Evolutionary conservation across 345 rosid genomes (phyloP).

Genomic region (Salix viminalis): DNA sequence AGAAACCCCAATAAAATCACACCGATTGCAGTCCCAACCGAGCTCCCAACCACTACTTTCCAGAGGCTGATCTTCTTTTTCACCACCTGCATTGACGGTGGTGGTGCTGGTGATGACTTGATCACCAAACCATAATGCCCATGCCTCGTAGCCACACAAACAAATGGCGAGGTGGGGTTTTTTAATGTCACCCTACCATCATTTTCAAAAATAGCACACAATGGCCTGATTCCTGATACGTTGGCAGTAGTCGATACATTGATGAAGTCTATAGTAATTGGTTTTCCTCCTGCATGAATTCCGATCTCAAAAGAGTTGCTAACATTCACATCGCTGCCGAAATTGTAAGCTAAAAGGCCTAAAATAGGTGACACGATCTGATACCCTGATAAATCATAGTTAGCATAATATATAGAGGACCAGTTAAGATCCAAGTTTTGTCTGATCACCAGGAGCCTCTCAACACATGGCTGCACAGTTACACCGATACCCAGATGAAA

Average conservation of each 20-base stretch:
- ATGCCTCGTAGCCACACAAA: constrained; percentile 53
- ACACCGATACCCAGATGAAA: constrained; percentile 60
- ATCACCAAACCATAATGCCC: constrained; percentile 85
- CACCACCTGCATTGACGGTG: neutral
- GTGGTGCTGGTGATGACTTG: constrained; percentile 26
- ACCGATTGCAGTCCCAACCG: constrained; percentile 67
- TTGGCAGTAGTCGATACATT: constrained; percentile 21
- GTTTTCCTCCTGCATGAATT: constrained; percentile 43
- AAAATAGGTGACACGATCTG: constrained; percentile 68
- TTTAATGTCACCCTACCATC: constrained; percentile 56
- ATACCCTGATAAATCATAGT: constrained; percentile 77
- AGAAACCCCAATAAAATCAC: constrained; percentile 61
- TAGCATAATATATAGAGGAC: constrained; percentile 66
- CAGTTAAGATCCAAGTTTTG: constrained; percentile 67
- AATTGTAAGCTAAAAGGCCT: constrained; percentile 78
- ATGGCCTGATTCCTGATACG: constrained; percentile 35
- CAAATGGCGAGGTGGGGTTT: constrained; percentile 41
- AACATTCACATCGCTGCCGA: constrained; percentile 29
- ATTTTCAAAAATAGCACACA: constrained; percentile 66
- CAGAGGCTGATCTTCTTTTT: constrained; percentile 54
- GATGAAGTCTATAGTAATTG: constrained; percentile 60
- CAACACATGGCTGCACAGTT: constrained; percentile 66
- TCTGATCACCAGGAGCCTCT: constrained; percentile 70
- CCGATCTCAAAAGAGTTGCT: constrained; percentile 54
- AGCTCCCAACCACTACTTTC: constrained; percentile 75